Evolutionary conservation across 2,329 filamentous ascomycete genomes (phyloP), one percentile per base, ranked within the genome.

Genomic region (Colletotrichum scovillei): DNA sequence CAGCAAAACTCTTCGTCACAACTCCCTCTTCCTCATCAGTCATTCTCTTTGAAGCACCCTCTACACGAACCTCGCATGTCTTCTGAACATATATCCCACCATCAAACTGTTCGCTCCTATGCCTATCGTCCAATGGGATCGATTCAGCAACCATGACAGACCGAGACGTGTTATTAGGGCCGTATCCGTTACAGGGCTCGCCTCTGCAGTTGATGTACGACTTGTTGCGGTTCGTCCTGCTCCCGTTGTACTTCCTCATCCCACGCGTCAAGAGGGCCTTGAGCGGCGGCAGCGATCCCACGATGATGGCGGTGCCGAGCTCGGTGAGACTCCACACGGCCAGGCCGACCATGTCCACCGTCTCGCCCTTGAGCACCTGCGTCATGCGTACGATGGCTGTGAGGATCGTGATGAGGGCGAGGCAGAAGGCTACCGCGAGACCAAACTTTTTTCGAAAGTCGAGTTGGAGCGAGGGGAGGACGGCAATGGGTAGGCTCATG

Each of bases 371-470:
- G 16, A 78, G 66, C 49, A 76, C 70, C 63, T 77, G 76, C n/a
- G 72, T 76, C 70, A 77, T 75, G 19, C 77, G 77, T 46, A 78
- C 65, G 46, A 77, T 64, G 28, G 76, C 70, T 30, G 76, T 75
- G 66, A 63, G 58, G 42, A 77, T 76, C 62, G 77, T 77, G 62
- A 78, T 69, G 57, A 77, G 49, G 16, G 75, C 75, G 28, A 78
- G 73, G 65, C 72, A 73, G 63, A 78, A 78, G 11, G 74, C 76
- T n/a, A 74, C 65, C 12, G 49, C 74, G 11, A 77, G 74, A 11
- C 75, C 75, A 30, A 76, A 30, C 38, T 78, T 78, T 32, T 66
- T 76, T 32, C 72, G 60, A 30, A 60, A 56, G 65, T 78, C 72
- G 52, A 76, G 70, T 42, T 75, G 62, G 6, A 77, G 49, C 1